Conservation (phyloP, 2,329 filamentous ascomycete species). For the Ceratocystis lukuohia region DNA sequence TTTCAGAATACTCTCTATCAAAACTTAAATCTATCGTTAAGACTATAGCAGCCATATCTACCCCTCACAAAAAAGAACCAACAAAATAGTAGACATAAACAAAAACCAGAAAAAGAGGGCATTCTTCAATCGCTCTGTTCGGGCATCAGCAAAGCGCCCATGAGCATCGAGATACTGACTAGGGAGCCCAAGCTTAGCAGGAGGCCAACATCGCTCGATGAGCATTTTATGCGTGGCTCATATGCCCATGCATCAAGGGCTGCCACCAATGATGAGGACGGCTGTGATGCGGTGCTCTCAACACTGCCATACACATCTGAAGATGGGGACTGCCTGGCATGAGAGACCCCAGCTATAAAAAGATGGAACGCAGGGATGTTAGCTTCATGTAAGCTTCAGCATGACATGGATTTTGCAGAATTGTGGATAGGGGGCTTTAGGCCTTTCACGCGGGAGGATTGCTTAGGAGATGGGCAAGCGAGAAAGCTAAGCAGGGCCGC, state of each 20-base stretch:
- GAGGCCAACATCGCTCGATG: conserved; percentile 12
- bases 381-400: not conserved
- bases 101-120: not conserved
- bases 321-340: not conserved
- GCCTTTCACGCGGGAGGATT: not conserved
- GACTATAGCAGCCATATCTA: not conserved
- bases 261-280: not conserved
- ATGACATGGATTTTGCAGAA: not conserved
- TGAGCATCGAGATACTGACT: conserved; percentile 15
- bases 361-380: conserved; percentile 4
- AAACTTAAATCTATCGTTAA: not conserved
- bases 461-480: not conserved
- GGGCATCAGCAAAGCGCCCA: conserved; percentile 12
- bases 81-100: not conserved
- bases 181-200: conserved; percentile 15
- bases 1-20: too few species aligned
- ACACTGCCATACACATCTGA: not conserved
- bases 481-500: not conserved
- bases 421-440: not conserved
- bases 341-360: conserved; percentile 1
- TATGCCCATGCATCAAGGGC: conserved; percentile 12
- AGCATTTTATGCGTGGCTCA: conserved; percentile 16
- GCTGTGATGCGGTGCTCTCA: not conserved
- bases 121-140: conserved; percentile 11
- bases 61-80: too few species aligned